These are phyloP conservation scores for Aspergillus fijiensis DNA, from an alignment of 2,329 filamentous ascomycete species.

Conservation along the genomic window DNA sequence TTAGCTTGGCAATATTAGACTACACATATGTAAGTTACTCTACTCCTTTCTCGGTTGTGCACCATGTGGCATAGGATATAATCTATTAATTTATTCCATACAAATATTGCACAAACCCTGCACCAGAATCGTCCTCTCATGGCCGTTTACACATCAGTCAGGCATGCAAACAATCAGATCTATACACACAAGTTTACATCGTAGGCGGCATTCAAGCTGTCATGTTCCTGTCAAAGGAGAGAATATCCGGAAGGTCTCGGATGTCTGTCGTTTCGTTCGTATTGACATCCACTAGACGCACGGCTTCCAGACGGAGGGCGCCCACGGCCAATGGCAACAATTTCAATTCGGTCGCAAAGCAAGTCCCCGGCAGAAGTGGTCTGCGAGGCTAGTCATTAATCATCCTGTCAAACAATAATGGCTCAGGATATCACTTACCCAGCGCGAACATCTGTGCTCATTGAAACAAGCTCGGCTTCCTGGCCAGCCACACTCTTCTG, in stretches of 20 bases:
- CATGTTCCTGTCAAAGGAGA: slow-evolving; percentile 37
- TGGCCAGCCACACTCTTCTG: slow-evolving; percentile 52
- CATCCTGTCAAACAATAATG: slow-evolving; percentile 5
- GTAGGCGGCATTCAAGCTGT: slow-evolving; percentile 3
- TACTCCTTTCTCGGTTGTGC: not conserved
- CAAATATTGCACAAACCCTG: not conserved
- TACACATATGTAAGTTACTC: too few species aligned
- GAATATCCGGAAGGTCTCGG: slow-evolving; percentile 56
- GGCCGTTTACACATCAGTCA: not conserved
- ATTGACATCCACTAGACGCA: slow-evolving; percentile 56
- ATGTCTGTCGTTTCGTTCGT: slow-evolving; percentile 58
- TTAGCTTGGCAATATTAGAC: not conserved
- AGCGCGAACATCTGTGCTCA: slow-evolving; percentile 59
- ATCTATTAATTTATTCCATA: not conserved
- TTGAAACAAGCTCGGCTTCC: slow-evolving; percentile 53
- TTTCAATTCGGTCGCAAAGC: slow-evolving; percentile 56
- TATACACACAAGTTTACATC: slow-evolving; percentile 1
- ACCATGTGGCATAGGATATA: not conserved
- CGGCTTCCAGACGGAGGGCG: slow-evolving; percentile 52
- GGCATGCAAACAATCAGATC: not conserved
- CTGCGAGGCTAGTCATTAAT: slow-evolving; percentile 31
- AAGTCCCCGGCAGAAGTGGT: slow-evolving; percentile 55
- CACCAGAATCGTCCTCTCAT: not conserved
- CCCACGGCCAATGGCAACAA: slow-evolving; percentile 54
- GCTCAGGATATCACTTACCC: slow-evolving; percentile 47